These are phyloP conservation scores for Solanum medicagineum DNA, from an alignment of 257 asterid species.

Conservation along the genomic window DNA sequence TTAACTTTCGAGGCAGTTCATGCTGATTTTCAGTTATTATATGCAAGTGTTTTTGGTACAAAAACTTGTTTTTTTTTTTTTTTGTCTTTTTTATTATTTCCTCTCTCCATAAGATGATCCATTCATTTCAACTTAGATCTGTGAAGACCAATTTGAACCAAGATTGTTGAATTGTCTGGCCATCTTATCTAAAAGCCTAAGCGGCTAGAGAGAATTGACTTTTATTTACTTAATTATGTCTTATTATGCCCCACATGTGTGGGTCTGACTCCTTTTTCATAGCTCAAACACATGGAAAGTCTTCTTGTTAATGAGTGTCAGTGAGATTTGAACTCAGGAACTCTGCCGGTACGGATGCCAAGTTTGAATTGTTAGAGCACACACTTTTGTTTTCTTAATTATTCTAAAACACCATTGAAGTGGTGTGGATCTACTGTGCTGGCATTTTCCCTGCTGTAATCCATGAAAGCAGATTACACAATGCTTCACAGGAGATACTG, in stretches of 20 bases:
- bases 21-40: neutral
- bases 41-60: neutral
- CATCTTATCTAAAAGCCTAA: neutral
- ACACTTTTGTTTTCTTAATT: neutral
- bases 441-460: neutral
- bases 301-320: neutral
- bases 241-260: neutral
- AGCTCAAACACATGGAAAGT: neutral
- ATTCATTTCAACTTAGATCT: neutral
- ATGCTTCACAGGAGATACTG: neutral
- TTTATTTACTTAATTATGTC: neutral
- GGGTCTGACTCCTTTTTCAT: neutral
- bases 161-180: neutral
- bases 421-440: neutral
- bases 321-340: neutral
- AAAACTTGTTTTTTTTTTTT: fast-evolving
- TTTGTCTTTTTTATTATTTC: neutral
- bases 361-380: neutral
- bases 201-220: neutral
- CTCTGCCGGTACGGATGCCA: neutral
- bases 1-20: neutral
- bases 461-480: neutral
- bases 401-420: neutral
- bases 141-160: neutral
- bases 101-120: neutral